These are phyloP conservation scores for Leccinum aurantiacum DNA, from an alignment of 768 basidiomycete genomes.

Conservation along the genomic window DNA sequence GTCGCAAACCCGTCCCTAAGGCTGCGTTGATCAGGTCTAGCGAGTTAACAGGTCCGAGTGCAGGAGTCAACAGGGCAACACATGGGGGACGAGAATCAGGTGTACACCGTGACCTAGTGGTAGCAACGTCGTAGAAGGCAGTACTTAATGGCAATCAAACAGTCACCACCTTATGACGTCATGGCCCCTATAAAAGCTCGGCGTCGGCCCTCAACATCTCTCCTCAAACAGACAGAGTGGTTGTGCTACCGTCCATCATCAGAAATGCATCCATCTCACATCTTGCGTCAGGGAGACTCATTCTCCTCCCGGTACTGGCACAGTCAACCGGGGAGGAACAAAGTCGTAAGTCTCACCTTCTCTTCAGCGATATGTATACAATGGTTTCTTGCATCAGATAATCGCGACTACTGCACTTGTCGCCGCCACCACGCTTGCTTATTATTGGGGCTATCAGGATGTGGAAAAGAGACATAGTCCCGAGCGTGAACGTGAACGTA, in stretches of 20 bases:
- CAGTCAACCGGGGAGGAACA: slow-evolving; percentile 34
- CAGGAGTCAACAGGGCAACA: neutral
- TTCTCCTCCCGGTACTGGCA: slow-evolving; percentile 35
- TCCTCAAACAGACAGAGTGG: neutral
- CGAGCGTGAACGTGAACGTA: slow-evolving; percentile 26
- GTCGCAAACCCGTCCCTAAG: neutral
- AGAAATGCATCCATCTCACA: slow-evolving; percentile 26
- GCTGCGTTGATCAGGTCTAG: neutral
- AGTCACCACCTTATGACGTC: slow-evolving; percentile 26
- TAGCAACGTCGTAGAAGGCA: neutral
- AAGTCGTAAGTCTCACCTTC: slow-evolving; percentile 26
- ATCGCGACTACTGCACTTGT: slow-evolving; percentile 30
- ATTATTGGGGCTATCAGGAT: slow-evolving; percentile 38
- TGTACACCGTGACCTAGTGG: neutral
- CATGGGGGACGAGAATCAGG: neutral
- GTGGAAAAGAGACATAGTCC: slow-evolving; percentile 32
- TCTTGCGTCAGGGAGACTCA: slow-evolving; percentile 25
- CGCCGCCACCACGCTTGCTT: slow-evolving; percentile 32
- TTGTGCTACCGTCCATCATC: neutral
- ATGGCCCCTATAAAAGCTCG: slow-evolving; percentile 28
- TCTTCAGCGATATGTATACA: no score
- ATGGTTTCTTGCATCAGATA: slow-evolving; percentile 19
- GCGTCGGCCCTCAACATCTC: slow-evolving; percentile 18
- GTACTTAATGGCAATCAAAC: neutral
- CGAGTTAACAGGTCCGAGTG: neutral